A percentile compares a stretch with the other conserved stretches of the same genome.
These are phyloP conservation scores for Cutaneotrichosporon daszewskae DNA, from an alignment of 1,284 basidiomycete genomes.

Conservation along the genomic window DNA sequence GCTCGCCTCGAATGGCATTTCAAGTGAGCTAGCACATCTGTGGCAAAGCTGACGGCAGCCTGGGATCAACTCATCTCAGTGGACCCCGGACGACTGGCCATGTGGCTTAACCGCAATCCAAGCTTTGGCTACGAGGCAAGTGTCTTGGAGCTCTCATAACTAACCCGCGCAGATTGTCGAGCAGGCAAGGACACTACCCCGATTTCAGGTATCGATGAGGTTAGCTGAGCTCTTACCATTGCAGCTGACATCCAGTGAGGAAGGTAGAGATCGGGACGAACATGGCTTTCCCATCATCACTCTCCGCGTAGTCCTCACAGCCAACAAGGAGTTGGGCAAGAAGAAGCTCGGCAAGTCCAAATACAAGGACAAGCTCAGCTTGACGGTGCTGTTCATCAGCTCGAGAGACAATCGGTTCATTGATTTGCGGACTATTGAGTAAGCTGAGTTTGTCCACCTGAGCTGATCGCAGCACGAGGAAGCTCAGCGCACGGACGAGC, in stretches of 20 bases:
- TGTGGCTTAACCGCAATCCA: constrained; percentile 23
- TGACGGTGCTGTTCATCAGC: constrained; percentile 16
- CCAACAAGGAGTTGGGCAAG: too few species aligned
- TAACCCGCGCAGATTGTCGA: constrained; percentile 20
- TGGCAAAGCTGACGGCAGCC: constrained; percentile 7
- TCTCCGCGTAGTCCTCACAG: too few species aligned
- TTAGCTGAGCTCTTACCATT: too few species aligned
- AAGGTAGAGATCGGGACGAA: neutral
- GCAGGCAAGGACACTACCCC: constrained; percentile 16
- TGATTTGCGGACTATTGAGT: constrained; percentile 9
- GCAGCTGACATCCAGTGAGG: neutral
- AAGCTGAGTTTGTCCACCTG: neutral
- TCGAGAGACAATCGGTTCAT: constrained; percentile 18
- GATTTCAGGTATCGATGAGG: constrained; percentile 8
- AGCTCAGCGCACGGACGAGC: constrained; percentile 10
- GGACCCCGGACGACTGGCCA: constrained; percentile 19
- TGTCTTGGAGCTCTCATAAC: too few species aligned
- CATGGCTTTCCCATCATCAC: constrained; percentile 10
- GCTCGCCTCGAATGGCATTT: constrained; percentile 19
- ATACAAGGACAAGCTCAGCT: too few species aligned
- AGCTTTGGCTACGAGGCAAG: constrained; percentile 24
- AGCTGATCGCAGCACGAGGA: constrained; percentile 17
- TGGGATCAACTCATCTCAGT: constrained; percentile 22
- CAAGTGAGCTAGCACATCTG: constrained; percentile 12
- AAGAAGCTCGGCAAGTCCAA: too few species aligned